Evolutionary conservation across 352 stramenopile genomes (phyloP), one percentile per base, ranked within the genome.

Genomic region (Pythium sp.): DNA sequence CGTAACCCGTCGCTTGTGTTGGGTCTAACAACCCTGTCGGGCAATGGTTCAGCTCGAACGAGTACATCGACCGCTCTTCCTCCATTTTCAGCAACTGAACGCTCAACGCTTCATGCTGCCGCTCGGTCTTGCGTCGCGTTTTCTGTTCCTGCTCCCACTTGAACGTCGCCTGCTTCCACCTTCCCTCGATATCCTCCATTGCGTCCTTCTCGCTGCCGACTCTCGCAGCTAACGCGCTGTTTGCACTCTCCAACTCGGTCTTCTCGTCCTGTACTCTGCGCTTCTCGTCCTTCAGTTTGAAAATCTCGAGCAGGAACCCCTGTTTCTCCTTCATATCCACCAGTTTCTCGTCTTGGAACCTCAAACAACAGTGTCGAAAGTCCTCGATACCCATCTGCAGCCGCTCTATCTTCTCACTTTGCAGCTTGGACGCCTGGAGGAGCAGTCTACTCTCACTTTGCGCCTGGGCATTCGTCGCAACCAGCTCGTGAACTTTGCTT

Each of bases 101-200:
- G 15, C 62, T 74, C 0, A 76, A 53, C 8, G 64, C 41, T 55
- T 89, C 80, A 11, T 73, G 38, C 58, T 80, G 75, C 3, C 70
- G 65, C 64, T 90, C 86, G 3, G 73, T 64, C 54, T 73, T 75
- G 15, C 65, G 69, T n/a, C 75, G 71, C 6, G 62, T 61, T 22
- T 53, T 60, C n/a, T 87, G 77, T 46, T 91, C 83, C 58, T 87
- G 73, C 65, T 91, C 74, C 65, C 76, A 89, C 4, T 71, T 77
- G 30, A 87, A 62, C 24, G 88, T 85, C 5, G 76, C 76, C 70
- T 93, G 85, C 14, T 65, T 60, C 60, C 78, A 80, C 0, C 81
- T 72, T 4, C 74, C 83, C 3, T 89, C 80, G 18, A 93, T 54
- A 60, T 93, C 85, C 34, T 84, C 74, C 2, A 86, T 59, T 2